phyloP scores from a whole-genome alignment of 345 rosid genomes.

The Ailanthus altissimus region DNA sequence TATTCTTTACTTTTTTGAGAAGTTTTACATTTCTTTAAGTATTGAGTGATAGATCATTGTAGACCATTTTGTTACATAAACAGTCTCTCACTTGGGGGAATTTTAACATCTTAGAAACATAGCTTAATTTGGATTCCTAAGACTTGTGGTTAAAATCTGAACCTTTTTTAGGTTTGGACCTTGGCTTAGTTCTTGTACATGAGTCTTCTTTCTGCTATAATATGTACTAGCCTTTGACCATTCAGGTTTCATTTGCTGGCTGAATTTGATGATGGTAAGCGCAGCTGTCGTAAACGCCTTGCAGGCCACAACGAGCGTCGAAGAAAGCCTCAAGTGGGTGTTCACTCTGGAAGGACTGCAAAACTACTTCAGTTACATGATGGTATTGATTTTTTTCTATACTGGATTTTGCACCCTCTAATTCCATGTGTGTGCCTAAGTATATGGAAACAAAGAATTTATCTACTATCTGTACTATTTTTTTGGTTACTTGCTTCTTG shows the following conservation, averaged over 20 bases:
- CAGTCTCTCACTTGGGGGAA: background rate
- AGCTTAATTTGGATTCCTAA: background rate
- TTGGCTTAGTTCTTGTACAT: background rate
- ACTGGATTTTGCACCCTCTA: background rate
- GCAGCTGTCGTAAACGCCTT: constrained; percentile 88
- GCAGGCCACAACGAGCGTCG: constrained; percentile 92
- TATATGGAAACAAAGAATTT: background rate
- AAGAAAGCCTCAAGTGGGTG: constrained; percentile 67
- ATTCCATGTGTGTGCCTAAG: background rate
- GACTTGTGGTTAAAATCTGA: background rate
- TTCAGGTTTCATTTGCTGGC: constrained; percentile 85
- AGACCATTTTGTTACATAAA: background rate
- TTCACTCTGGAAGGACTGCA: constrained; percentile 42
- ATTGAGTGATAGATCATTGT: background rate
- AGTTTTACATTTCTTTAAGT: background rate
- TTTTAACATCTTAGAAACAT: background rate
- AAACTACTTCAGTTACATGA: constrained; percentile 47
- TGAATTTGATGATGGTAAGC: constrained; percentile 85
- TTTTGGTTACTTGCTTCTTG: background rate
- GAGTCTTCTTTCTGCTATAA: constrained; percentile 15
- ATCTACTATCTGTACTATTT: background rate
- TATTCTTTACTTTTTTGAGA: background rate
- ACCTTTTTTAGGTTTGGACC: background rate
- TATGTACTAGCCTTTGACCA: constrained; percentile 25
- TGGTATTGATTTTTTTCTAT: constrained; percentile 35